Base-by-base conservation (phyloP, 2,329 filamentous ascomycete genomes). In the Clonostachys rosea region DNA sequence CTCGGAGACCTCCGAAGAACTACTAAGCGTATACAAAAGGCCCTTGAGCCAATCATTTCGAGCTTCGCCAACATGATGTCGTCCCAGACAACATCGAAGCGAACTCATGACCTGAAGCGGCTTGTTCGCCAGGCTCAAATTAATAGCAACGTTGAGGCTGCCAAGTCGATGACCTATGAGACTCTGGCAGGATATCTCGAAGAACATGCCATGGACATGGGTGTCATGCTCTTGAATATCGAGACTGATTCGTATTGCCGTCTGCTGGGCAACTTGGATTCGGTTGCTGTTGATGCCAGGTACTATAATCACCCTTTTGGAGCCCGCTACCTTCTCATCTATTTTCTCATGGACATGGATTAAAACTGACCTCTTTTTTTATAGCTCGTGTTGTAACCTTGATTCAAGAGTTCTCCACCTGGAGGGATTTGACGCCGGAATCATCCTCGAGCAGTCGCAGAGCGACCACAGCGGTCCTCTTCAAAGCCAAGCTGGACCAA, bases 181-280 rank as follows among this genome's bases (percentile, higher is more conserved):
- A 52, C 45, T 24, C 34, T 54, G 42, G 50, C 47, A 14, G 52
- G 42, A 12, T 49, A 51, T 16, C 50, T 54, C 14, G 52, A 54
- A 30, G 41, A 42, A 3, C 40, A 51, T 41, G 52, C 52, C 16
- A 36, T 33, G 30, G 49, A 54, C 6, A 52, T 54, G 50, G 52
- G 50, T 30, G 52, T 52, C 24, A 52, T 54, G 52, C 41, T 54
- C 18, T 17, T 54, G 34, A 54, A 52, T 34, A 51, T 54, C 40
- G 43, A 54, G 30, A 48, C 42, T 3, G 44, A 14, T 3, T 47
- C 52, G 30, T 54, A 52, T 30, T 33, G 18, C 2, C n/a, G 47
- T 42, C 43, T 54, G 5, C 44, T 54, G 43, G 9, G 40, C 5
- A 50, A 48, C 30, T 30, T 52, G 37, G 40, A 46, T 2, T 24